Conservation (phyloP, 2,329 filamentous ascomycete genomes). For the Aspergillus aculeatinus region DNA sequence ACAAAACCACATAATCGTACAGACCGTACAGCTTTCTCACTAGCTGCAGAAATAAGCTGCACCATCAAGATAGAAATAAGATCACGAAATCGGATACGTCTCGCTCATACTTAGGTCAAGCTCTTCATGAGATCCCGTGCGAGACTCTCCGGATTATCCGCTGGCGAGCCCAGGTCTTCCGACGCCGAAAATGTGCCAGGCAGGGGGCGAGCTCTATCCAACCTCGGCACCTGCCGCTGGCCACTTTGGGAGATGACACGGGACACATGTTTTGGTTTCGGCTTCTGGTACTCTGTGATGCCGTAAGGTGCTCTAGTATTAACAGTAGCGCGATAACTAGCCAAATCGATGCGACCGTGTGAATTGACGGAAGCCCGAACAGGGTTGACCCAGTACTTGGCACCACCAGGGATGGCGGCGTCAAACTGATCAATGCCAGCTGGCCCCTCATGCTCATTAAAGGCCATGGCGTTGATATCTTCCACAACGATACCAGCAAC, state of each 20-base stretch:
- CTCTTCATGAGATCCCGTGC: slow-evolving; percentile 34
- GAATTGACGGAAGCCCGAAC: slow-evolving; percentile 48
- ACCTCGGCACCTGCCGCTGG: slow-evolving; percentile 29
- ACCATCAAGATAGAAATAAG: background rate
- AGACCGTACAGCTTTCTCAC: slow-evolving; percentile 19
- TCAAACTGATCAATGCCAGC: slow-evolving; percentile 47
- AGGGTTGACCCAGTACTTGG: slow-evolving; percentile 54
- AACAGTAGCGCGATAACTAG: slow-evolving; percentile 34
- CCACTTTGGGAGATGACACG: slow-evolving; percentile 24
- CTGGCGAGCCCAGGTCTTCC: slow-evolving; percentile 2
- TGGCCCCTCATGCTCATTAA: slow-evolving; percentile 35
- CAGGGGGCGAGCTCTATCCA: slow-evolving; percentile 27
- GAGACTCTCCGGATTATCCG: slow-evolving; percentile 28
- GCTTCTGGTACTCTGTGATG: slow-evolving; percentile 36
- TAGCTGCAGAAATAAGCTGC: slow-evolving; percentile 8
- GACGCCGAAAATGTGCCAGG: background rate
- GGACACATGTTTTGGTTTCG: slow-evolving; percentile 27
- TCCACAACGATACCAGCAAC: slow-evolving; percentile 45
- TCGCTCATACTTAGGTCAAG: slow-evolving; percentile 17
- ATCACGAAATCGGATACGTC: background rate
- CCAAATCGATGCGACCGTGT: slow-evolving; percentile 45
- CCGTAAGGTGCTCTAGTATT: slow-evolving; percentile 37
- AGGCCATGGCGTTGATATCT: slow-evolving; percentile 37
- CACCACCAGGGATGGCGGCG: slow-evolving; percentile 49
- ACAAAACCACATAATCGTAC: slow-evolving; percentile 35